These are phyloP conservation scores for Nevesoporus exiguus DNA, from an alignment of 768 basidiomycete species.

Conservation along the genomic window DNA sequence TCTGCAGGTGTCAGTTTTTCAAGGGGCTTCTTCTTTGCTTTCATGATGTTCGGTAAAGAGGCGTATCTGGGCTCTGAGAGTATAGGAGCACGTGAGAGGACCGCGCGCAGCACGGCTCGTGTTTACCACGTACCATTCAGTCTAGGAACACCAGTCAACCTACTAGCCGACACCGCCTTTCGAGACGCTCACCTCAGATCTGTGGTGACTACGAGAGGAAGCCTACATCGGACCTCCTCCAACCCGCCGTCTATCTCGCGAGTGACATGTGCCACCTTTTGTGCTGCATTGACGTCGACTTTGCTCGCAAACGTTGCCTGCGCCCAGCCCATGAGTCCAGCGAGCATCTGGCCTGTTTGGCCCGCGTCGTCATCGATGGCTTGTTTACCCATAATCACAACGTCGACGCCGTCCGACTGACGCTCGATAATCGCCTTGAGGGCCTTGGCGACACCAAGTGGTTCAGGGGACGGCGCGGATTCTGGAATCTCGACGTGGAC, in stretches of 20 bases:
- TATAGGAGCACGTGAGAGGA: not conserved
- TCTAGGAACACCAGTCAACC: conserved; percentile 33
- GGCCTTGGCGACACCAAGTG: conserved; percentile 85
- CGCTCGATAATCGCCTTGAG: conserved; percentile 72
- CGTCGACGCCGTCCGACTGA: conserved; percentile 60
- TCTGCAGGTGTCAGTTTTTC: conserved; percentile 79
- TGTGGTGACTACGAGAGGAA: conserved; percentile 89
- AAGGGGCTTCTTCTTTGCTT: conserved; percentile 98
- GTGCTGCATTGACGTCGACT: conserved; percentile 62
- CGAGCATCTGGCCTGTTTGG: conserved; percentile 96
- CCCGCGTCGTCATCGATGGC: conserved; percentile 97
- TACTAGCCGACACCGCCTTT: not conserved
- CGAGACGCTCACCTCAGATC: conserved; percentile 70
- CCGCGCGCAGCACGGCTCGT: not conserved
- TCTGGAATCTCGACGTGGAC: conserved; percentile 89
- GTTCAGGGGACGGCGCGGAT: conserved; percentile 71
- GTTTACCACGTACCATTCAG: conserved; percentile 57
- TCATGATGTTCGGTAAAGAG: conserved; percentile 96
- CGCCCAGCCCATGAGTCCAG: conserved; percentile 85
- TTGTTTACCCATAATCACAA: conserved; percentile 97
- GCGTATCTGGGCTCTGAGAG: conserved; percentile 89
- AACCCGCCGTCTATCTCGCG: conserved; percentile 95
- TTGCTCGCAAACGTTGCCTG: conserved; percentile 96
- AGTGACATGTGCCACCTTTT: conserved; percentile 66
- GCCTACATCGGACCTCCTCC: conserved; percentile 71